phyloP scores from a whole-genome alignment of 1,284 basidiomycete species.

The Ceratobasidium sp. region DNA sequence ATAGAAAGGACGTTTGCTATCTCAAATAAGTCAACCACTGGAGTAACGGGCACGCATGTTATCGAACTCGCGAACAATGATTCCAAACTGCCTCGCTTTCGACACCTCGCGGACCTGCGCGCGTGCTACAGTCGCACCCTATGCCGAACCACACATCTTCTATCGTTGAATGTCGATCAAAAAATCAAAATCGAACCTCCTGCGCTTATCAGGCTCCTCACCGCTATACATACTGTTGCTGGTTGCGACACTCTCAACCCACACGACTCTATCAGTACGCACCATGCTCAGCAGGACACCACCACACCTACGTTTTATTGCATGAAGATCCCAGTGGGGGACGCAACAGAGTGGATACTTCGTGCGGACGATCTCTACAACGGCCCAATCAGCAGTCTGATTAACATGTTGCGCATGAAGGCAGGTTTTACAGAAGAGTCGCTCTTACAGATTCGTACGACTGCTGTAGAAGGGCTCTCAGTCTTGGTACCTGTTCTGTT shows the following conservation, averaged over 20 bases:
- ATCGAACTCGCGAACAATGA: background rate
- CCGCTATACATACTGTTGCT: background rate
- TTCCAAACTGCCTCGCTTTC: background rate
- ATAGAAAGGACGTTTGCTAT: too few relatives aligned
- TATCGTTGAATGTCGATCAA: background rate
- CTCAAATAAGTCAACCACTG: background rate
- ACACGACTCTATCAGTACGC: background rate
- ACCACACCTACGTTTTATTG: background rate
- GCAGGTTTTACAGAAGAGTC: background rate
- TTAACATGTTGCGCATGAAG: background rate
- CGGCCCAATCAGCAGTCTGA: background rate
- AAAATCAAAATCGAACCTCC: background rate
- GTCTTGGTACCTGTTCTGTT: background rate
- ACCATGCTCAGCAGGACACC: background rate
- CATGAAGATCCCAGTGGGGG: too few relatives aligned
- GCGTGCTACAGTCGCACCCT: background rate
- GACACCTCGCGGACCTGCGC: background rate
- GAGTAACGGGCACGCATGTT: background rate
- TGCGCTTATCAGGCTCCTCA: background rate
- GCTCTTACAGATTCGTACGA: background rate
- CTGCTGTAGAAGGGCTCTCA: background rate
- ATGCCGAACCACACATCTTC: background rate
- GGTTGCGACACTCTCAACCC: background rate
- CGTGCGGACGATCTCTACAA: background rate
- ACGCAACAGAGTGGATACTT: background rate